Conservation (phyloP, 306 rosid genomes). For the Datisca glomerata region DNA sequence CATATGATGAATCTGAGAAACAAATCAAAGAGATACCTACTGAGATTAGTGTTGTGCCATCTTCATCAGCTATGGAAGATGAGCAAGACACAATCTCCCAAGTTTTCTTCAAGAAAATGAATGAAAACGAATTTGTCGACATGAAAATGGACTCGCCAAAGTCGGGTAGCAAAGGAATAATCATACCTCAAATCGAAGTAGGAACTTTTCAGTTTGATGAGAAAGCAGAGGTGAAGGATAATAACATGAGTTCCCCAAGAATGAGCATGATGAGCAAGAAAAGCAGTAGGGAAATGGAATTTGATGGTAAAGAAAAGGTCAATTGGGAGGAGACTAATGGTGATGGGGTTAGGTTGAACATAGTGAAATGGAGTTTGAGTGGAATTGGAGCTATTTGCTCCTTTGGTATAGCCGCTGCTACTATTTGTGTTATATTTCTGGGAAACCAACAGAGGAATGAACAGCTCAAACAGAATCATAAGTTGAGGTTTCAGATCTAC, state of each 20-base stretch:
- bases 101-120: constrained; percentile 43
- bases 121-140: constrained; percentile 70
- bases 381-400: constrained; percentile 91
- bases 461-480: constrained; percentile 26
- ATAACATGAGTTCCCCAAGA: constrained; percentile 31
- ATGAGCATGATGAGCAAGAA: constrained; percentile 5
- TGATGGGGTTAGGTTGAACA: constrained; percentile 28
- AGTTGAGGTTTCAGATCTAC: constrained; percentile 50
- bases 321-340: constrained; percentile 16
- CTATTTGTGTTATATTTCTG: constrained; percentile 46
- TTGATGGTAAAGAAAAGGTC: constrained; percentile 14
- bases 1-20: constrained; percentile 14
- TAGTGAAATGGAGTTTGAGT: constrained; percentile 56
- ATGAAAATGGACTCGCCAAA: constrained; percentile 67
- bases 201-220: constrained; percentile 31
- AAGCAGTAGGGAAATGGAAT: constrained; percentile 8
- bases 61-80: constrained; percentile 15
- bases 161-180: constrained; percentile 28
- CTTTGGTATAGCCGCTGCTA: constrained; percentile 77
- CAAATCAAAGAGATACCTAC: constrained; percentile 9
- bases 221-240: constrained; percentile 24
- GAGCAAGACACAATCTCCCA: constrained; percentile 36
- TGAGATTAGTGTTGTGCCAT: constrained; percentile 9
- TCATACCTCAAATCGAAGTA: constrained; percentile 25
- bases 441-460: constrained; percentile 45